Conservation (phyloP, 805 yeast genomes). For the Pichia paraexigua region DNA sequence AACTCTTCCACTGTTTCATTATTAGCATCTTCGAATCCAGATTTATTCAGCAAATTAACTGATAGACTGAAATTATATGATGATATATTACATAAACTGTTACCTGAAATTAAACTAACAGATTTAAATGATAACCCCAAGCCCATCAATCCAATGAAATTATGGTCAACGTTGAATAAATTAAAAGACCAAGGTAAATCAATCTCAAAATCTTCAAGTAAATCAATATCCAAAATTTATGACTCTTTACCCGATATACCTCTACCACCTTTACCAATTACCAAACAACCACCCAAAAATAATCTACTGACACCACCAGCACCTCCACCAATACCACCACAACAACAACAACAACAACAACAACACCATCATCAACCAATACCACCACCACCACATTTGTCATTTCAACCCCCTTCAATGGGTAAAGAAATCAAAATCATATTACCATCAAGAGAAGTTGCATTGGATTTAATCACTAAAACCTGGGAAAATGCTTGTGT, state of each 20-base stretch:
- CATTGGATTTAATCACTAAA: constrained; percentile 60
- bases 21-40: constrained; percentile 15
- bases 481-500: constrained; percentile 87
- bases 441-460: constrained; percentile 68
- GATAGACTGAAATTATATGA: constrained; percentile 26
- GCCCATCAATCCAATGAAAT: constrained; percentile 28
- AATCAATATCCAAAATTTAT: constrained; percentile 21
- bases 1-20: constrained; percentile 5
- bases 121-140: constrained; percentile 26
- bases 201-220: constrained; percentile 14
- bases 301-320: neutral
- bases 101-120: constrained; percentile 27
- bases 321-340: neutral
- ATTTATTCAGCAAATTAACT: constrained; percentile 25
- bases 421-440: constrained; percentile 50
- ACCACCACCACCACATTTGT: neutral
- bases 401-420: constrained; percentile 10
- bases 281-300: constrained; percentile 14
- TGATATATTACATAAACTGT: constrained; percentile 25
- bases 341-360: neutral
- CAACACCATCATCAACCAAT: neutral
- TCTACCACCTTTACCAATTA: constrained; percentile 20
- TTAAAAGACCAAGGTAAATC: constrained; percentile 19
- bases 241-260: constrained; percentile 27
- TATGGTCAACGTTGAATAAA: constrained; percentile 24